phyloP scores from a whole-genome alignment of 352 stramenopile species.

The Phytophthora capsici region DNA sequence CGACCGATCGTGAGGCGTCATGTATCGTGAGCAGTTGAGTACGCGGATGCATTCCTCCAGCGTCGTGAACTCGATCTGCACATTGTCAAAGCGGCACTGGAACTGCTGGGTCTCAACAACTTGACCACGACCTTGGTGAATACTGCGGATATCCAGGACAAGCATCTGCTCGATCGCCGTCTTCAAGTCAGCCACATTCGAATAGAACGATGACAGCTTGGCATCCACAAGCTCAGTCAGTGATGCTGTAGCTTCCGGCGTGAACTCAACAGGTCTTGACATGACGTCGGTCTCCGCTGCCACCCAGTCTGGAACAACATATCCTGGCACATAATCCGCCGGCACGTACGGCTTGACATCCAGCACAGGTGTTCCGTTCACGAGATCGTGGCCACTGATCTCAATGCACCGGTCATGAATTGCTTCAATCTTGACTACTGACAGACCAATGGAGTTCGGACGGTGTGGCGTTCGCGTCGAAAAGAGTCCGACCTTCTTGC shows the following conservation, averaged over 20 bases:
- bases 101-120: conserved; percentile 63
- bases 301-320: conserved; percentile 77
- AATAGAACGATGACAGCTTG: conserved; percentile 73
- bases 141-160: conserved; percentile 82
- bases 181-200: conserved; percentile 52
- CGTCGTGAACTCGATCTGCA: conserved; percentile 80
- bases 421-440: conserved; percentile 90
- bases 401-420: conserved; percentile 85
- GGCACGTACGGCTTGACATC: conserved; percentile 99
- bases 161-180: conserved; percentile 83
- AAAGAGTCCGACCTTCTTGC: conserved; percentile 94
- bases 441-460: conserved; percentile 95
- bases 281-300: conserved; percentile 57
- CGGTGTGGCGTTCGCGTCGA: conserved; percentile 97
- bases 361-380: conserved; percentile 97
- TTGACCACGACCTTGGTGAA: conserved; percentile 78
- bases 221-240: conserved; percentile 52
- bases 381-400: conserved; percentile 93
- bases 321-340: conserved; percentile 67
- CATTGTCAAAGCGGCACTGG: conserved; percentile 76
- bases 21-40: conserved; percentile 50
- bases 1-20: conserved; percentile 34
- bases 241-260: conserved; percentile 37
- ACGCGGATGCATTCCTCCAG: conserved; percentile 74
- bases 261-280: conserved; percentile 63